Evolutionary conservation across 2,329 filamentous ascomycete genomes (phyloP).

Genomic region (Exophiala viscosa): DNA sequence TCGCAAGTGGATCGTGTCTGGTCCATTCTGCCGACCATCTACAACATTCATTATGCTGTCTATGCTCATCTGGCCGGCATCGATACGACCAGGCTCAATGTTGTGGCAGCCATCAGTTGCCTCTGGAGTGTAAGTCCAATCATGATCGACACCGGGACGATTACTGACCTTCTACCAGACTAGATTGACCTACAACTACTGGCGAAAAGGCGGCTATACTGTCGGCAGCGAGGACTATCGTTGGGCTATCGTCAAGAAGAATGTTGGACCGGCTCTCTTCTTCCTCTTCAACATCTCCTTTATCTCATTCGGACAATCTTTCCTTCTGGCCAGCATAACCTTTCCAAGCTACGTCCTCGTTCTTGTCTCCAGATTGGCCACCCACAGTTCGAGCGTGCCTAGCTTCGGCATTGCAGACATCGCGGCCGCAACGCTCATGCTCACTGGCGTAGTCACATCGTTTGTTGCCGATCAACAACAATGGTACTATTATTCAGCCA

Average conservation of each 20-base stretch:
- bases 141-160: neutral
- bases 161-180: conserved; percentile 43
- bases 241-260: conserved; percentile 72
- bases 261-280: conserved; percentile 64
- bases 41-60: conserved; percentile 76
- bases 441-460: conserved; percentile 61
- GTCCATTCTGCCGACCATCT: conserved; percentile 84
- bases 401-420: conserved; percentile 40
- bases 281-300: conserved; percentile 86
- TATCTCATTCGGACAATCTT: conserved; percentile 77
- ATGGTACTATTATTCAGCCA: conserved; percentile 84
- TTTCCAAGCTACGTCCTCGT: conserved; percentile 81
- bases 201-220: conserved; percentile 86
- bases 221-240: conserved; percentile 92
- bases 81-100: conserved; percentile 66
- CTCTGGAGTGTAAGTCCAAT: conserved; percentile 78
- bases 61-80: conserved; percentile 77
- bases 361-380: conserved; percentile 63
- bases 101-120: conserved; percentile 64
- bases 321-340: conserved; percentile 75
- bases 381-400: conserved; percentile 41
- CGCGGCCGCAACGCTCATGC: conserved; percentile 52
- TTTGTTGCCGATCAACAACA: conserved; percentile 88
- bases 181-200: conserved; percentile 93
- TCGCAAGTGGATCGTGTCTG: conserved; percentile 94